These are phyloP conservation scores for Yamadazyma blattariae DNA, from an alignment of 1,139 yeast genomes.

Conservation along the genomic window DNA sequence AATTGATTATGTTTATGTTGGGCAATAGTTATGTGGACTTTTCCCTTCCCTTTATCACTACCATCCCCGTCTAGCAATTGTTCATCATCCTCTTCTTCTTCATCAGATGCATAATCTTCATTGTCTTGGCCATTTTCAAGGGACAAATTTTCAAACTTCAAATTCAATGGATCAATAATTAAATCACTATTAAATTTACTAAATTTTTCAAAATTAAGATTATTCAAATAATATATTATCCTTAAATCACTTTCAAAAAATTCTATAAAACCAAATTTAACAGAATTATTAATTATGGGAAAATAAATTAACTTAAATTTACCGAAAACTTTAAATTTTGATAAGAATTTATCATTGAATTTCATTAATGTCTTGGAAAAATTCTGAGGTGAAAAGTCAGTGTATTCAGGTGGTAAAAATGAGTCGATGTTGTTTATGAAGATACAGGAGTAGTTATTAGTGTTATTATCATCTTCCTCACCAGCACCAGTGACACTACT, in stretches of 20 bases:
- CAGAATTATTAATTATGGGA: conserved; percentile 25
- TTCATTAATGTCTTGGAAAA: conserved; percentile 9
- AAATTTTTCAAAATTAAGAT: conserved; percentile 25
- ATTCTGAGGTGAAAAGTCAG: conserved; percentile 5
- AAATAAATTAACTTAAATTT: conserved; percentile 44
- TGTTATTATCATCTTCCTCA: too few species aligned
- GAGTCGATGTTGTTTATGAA: conserved; percentile 43
- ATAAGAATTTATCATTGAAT: conserved; percentile 21
- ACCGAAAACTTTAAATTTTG: conserved; percentile 30
- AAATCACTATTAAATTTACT: conserved; percentile 16
- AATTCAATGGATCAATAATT: conserved; percentile 1
- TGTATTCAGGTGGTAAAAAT: conserved; percentile 21
- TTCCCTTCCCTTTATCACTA: neutral
- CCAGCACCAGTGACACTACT: too few species aligned
- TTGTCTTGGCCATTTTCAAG: too few species aligned
- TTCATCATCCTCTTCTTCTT: neutral
- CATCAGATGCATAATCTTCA: conserved; percentile 1
- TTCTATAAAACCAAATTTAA: conserved; percentile 31
- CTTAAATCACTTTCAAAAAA: conserved; percentile 23
- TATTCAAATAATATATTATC: conserved; percentile 30
- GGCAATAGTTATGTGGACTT: conserved; percentile 29
- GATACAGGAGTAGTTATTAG: conserved; percentile 35
- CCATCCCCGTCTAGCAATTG: neutral
- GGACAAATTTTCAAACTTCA: too few species aligned
- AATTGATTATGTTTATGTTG: conserved; percentile 41